These are phyloP conservation scores for Hirschfeldia incana DNA, from an alignment of 345 rosid species.

Conservation along the genomic window DNA sequence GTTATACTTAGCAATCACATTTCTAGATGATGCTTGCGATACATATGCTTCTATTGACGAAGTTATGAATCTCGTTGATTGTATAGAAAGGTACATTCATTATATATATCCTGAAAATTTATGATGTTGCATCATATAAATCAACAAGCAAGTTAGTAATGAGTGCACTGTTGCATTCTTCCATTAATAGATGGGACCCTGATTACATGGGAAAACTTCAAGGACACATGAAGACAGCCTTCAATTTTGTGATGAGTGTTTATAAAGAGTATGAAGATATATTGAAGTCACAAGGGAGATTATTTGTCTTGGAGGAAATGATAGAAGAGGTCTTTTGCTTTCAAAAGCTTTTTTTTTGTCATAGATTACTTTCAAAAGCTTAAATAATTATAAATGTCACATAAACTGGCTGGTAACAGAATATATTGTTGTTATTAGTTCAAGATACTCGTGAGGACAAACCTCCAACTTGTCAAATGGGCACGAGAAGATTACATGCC, in stretches of 20 bases:
- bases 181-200: conserved; percentile 15
- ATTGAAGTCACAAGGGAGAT: conserved; percentile 17
- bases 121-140: background rate
- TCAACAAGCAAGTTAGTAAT: background rate
- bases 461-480: conserved; percentile 24
- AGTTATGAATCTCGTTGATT: background rate
- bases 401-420: background rate
- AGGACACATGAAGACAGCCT: conserved; percentile 11
- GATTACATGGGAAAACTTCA: conserved; percentile 19
- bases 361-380: background rate
- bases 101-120: background rate
- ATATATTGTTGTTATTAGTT: background rate
- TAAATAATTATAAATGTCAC: background rate
- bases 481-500: conserved; percentile 1
- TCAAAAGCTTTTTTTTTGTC: background rate
- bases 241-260: conserved; percentile 11
- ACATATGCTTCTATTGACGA: conserved; percentile 9
- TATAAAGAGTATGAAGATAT: conserved; percentile 15
- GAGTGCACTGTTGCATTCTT: background rate
- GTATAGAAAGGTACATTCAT: conserved; percentile 17
- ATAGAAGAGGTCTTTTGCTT: conserved; percentile 14
- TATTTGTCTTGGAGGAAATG: background rate
- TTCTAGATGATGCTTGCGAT: conserved; percentile 27
- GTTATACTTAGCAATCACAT: background rate
- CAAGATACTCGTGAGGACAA: background rate